These are phyloP conservation scores for Acaromyces ingoldii DNA, from an alignment of 1,284 basidiomycete genomes.

Conservation along the genomic window DNA sequence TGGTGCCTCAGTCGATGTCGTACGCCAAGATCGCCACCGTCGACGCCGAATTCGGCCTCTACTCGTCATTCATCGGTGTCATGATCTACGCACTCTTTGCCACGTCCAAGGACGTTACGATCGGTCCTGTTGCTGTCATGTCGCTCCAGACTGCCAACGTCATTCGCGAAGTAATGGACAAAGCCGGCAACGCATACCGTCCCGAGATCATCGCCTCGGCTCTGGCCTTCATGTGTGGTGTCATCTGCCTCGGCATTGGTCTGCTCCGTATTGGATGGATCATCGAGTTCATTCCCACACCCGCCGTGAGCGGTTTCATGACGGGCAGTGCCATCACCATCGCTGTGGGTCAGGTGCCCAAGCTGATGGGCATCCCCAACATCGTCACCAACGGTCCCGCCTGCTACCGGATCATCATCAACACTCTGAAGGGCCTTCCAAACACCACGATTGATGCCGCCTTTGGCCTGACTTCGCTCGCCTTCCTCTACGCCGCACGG, in stretches of 20 bases:
- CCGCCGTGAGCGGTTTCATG: constrained; percentile 82
- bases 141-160: constrained; percentile 76
- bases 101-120: constrained; percentile 51
- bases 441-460: constrained; percentile 74
- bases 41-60: constrained; percentile 81
- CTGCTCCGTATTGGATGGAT: constrained; percentile 89
- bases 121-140: constrained; percentile 72
- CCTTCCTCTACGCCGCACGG: constrained; percentile 71
- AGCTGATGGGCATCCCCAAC: constrained; percentile 37
- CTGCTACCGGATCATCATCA: constrained; percentile 83
- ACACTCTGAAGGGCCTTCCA: constrained; percentile 78
- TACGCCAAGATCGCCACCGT: constrained; percentile 75
- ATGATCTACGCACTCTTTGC: constrained; percentile 60
- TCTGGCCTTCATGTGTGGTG: constrained; percentile 81
- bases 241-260: constrained; percentile 87
- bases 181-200: constrained; percentile 12
- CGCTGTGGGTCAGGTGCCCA: constrained; percentile 46
- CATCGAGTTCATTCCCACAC: constrained; percentile 86
- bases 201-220: constrained; percentile 73
- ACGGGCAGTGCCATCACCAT: constrained; percentile 53
- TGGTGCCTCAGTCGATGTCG: constrained; percentile 54
- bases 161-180: constrained; percentile 24
- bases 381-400: constrained; percentile 52
- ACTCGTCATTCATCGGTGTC: constrained; percentile 86
- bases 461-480: constrained; percentile 75